A percentile compares a stretch with the other conserved stretches of the same genome.
phyloP scores from a whole-genome alignment of 495 filamentous ascomycete genomes.

The Aspergillus saccharolyticus region DNA sequence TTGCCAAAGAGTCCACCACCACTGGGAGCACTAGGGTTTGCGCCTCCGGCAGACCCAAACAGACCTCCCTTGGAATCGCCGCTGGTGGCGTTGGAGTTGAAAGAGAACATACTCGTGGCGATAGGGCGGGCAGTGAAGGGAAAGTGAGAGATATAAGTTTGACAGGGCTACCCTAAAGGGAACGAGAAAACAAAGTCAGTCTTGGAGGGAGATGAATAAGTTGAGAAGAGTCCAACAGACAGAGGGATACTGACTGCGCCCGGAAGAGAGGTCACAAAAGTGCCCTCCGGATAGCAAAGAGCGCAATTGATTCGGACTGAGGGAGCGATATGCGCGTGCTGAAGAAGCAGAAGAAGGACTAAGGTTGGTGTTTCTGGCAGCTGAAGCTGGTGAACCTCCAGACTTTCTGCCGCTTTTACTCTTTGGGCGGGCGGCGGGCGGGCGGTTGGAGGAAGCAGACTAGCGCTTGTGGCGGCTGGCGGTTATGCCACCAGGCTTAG shows the following conservation, averaged over 20 bases:
- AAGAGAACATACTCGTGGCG: slow-evolving; percentile 33
- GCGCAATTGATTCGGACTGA: slow-evolving; percentile 4
- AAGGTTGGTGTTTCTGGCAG: neutral
- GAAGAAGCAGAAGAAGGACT: slow-evolving; percentile 9
- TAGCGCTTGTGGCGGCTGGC: slow-evolving; percentile 22
- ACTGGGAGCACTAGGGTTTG: slow-evolving; percentile 24
- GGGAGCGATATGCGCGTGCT: slow-evolving; percentile 1
- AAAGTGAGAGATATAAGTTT: slow-evolving; percentile 19
- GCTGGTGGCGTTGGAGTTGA: slow-evolving; percentile 28
- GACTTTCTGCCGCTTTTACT: neutral
- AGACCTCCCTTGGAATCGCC: slow-evolving; percentile 31
- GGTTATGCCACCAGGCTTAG: slow-evolving; percentile 14
- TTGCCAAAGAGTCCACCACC: slow-evolving; percentile 41
- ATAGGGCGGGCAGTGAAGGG: slow-evolving; percentile 1
- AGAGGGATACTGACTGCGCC: slow-evolving; percentile 20
- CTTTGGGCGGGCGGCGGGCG: neutral
- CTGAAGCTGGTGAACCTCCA: slow-evolving; percentile 1
- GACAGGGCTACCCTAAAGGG: slow-evolving; percentile 23
- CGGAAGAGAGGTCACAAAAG: slow-evolving; percentile 5
- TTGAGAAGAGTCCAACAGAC: slow-evolving; percentile 3
- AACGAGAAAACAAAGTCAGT: slow-evolving; percentile 9
- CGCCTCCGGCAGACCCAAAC: slow-evolving; percentile 35
- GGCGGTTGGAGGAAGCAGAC: slow-evolving; percentile 7
- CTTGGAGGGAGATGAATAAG: neutral
- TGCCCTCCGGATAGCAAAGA: neutral